These are phyloP conservation scores for Geotrichum aggregatum DNA, from an alignment of 1,139 yeast species.

Conservation along the genomic window DNA sequence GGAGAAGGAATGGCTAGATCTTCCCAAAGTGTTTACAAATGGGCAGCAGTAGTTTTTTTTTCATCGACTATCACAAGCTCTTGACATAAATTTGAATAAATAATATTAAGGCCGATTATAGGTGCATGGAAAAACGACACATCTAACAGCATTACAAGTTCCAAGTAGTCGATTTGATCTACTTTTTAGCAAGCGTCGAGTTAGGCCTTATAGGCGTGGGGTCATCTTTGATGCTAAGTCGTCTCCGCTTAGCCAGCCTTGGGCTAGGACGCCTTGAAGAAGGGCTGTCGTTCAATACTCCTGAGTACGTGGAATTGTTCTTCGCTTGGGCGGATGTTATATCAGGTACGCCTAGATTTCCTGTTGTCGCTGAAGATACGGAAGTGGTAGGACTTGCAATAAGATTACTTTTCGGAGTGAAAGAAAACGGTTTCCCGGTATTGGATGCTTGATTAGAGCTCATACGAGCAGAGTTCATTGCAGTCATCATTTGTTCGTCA, in stretches of 20 bases:
- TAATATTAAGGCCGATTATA: background rate
- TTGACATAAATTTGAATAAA: background rate
- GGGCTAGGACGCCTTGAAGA: constrained; percentile 10
- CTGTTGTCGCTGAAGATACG: constrained; percentile 12
- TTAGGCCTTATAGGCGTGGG: constrained; percentile 16
- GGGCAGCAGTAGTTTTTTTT: background rate
- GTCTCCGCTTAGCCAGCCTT: constrained; percentile 17
- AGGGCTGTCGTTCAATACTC: background rate
- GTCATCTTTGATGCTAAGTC: constrained; percentile 22
- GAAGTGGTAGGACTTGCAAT: constrained; percentile 4
- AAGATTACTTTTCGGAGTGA: background rate
- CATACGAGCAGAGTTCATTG: constrained; percentile 6
- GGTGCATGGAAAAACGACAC: background rate
- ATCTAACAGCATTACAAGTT: background rate
- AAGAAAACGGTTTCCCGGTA: constrained; percentile 2
- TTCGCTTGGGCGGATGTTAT: background rate
- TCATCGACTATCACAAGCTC: no score
- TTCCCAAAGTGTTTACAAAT: background rate
- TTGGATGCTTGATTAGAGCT: constrained; percentile 4
- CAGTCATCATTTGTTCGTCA: constrained; percentile 3
- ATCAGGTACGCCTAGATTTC: background rate
- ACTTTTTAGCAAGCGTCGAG: constrained; percentile 17
- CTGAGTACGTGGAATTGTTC: background rate
- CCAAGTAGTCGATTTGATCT: background rate
- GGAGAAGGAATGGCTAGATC: constrained; percentile 16